Percentiles rank a stretch among this genome's conserved stretches.
phyloP scores from a whole-genome alignment of 1,284 basidiomycete species.

The Sparassis latifolia region DNA sequence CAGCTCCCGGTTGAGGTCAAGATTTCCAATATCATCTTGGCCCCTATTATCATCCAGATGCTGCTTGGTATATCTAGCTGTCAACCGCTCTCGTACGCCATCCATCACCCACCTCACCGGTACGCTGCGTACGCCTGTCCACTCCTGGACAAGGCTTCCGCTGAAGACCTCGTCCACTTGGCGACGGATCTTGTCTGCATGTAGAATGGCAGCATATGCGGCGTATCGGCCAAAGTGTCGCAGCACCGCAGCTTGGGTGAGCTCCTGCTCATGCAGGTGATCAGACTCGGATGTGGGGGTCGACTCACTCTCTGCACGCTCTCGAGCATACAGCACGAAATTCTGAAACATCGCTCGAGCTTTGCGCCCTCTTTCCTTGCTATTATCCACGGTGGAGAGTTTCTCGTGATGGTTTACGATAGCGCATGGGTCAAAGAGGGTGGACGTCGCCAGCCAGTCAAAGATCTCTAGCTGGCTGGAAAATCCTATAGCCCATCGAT shows the following conservation, averaged over 20 bases:
- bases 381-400: conserved; percentile 16
- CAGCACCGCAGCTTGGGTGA: conserved; percentile 37
- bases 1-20: background rate
- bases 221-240: conserved; percentile 46
- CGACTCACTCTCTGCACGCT: conserved; percentile 1
- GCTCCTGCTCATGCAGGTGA: conserved; percentile 3
- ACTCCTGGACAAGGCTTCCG: conserved; percentile 45
- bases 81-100: conserved; percentile 31
- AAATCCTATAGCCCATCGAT: conserved; percentile 47
- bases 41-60: conserved; percentile 24
- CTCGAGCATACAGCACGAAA: conserved; percentile 45
- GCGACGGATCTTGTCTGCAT: conserved; percentile 25
- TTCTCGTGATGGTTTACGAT: conserved; percentile 2
- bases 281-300: background rate
- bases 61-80: too few species aligned
- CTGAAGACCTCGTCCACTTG: conserved; percentile 41
- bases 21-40: background rate
- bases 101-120: conserved; percentile 46
- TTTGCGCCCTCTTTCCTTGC: conserved; percentile 33
- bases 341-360: conserved; percentile 52
- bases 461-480: conserved; percentile 45
- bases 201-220: conserved; percentile 36
- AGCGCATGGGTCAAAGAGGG: conserved; percentile 39
- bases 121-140: conserved; percentile 45
- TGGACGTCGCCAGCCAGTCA: conserved; percentile 47